Evolutionary conservation across 495 filamentous ascomycete genomes (phyloP), one percentile per base, ranked within the genome.

Genomic region (Aspergillus kassunensis): DNA sequence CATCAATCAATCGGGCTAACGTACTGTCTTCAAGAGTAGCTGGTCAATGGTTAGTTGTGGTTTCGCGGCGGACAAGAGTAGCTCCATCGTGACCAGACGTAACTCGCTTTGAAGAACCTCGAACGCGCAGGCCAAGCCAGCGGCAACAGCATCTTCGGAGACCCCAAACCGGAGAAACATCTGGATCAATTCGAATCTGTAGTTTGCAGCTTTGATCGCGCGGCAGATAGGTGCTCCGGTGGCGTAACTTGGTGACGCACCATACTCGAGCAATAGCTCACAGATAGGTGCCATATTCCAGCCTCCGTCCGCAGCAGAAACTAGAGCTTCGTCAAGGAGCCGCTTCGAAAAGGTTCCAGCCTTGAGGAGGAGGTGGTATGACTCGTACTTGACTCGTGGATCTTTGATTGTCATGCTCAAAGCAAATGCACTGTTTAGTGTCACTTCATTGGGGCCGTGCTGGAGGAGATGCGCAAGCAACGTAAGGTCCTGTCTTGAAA

Each of bases 301-400:
- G 12, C 51, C 51, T 6, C 24, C 34, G 13, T 41, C 51, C 4
- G 33, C 35, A 30, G 51, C 42, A 3, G 23, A 12, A 15, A 53
- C 42, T 4, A 53, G 24, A 6, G 51, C 51, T 12, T 53, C 51
- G 10, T 53, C 35, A 12, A 46, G 42, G 9, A 53, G 51, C 15
- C 51, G 41, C 12, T 36, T 20, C 13, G 51, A 16, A 3, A 46
- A 8, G 8, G 41, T 6, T 4, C 51, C 51, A 9, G 51, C 42
- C 27, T 31, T 25, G 25, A 53, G 51, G 6, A 53, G 31, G 4
- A 53, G 42, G 6, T 41, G 31, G 15, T 46, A 53, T 3, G 35
- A 6, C 9, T 46, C 34, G 27, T 46, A 46, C 23, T 40, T 53
- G 2, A 10, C 11, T 10, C 35, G 30, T 0, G 35, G 12, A 20